Base-by-base conservation (phyloP, 2,329 filamentous ascomycete species). In the Penicillium brevicompactum region DNA sequence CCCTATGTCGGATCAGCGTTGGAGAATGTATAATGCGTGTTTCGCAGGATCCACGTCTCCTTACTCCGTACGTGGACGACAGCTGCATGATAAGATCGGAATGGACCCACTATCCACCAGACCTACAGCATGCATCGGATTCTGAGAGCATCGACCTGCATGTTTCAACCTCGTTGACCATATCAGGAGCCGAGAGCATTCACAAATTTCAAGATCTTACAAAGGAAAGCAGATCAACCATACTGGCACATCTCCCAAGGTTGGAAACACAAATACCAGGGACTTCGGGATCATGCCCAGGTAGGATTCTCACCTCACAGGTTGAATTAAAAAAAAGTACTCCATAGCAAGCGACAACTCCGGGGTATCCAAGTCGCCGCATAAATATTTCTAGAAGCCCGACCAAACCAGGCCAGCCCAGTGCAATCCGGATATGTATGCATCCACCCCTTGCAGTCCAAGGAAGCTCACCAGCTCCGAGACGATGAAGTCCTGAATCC, bases 291-390 rank as follows among this genome's bases (percentile, higher is more conserved):
- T n/a, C 34, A 6, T 37, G 34, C 18, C 18, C 18, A 18, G 18
- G 34, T 5, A 37, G 8, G n/a, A 37, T 37, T 16, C 14, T 37
- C 34, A 37, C n/a, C 34, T n/a, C 34, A 37, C 37, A 48, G 16
- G 50, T 13, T 43, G 9, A 11, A 13, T 30, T 27, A 21, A 9
- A 24, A 30, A 51, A 5, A 44, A 10, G 31, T 43, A 18, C 18
- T 18, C 18, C 45, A 16, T 21, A 16, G 37, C 41, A 56, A 54
- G 40, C 34, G 42, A 46, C 41, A 56, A 59, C 53, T 62, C 56
- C 58, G 47, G 60, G 60, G 60, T 62, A 62, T 62, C 51, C 32
- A 57, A 56, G 47, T 61, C 51, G 43, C 46, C 46, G 38, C 27
- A 24, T 46, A 55, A 46, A 27, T 41, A 41, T 51, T 18, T 51